These are phyloP conservation scores for Helotiales sp. DNA, from an alignment of 2,329 filamentous ascomycete species.

Conservation along the genomic window DNA sequence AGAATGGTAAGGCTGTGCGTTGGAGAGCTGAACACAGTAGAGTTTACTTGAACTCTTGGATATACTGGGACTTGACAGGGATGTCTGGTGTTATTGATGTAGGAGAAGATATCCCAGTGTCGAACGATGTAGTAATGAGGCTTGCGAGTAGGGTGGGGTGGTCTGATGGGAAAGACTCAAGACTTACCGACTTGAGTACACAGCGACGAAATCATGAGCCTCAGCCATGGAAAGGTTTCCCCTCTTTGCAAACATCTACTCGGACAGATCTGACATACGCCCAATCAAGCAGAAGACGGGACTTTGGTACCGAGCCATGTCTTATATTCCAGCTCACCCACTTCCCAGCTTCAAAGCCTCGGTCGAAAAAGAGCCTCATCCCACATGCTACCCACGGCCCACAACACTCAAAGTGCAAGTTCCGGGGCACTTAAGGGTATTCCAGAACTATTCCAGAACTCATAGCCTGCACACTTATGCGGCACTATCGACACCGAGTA, in stretches of 20 bases:
- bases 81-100: not conserved
- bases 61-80: not conserved
- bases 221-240: not conserved
- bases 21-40: not conserved
- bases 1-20: not conserved
- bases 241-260: not conserved
- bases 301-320: not conserved
- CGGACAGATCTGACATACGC: not conserved
- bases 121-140: not conserved
- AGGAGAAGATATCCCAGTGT: not conserved
- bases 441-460: not conserved
- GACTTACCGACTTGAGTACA: too few relatives aligned
- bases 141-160: not conserved
- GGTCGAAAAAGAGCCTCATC: not conserved
- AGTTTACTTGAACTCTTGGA: not conserved
- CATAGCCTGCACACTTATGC: not conserved
- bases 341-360: not conserved
- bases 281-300: not conserved
- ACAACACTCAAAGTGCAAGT: not conserved
- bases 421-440: not conserved
- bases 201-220: not conserved
- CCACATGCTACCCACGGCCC: not conserved
- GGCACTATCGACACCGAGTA: conserved; percentile 9
- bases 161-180: not conserved
- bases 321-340: not conserved